Base-by-base conservation (phyloP, 108 stramenopile genomes). In the Mediolabrus comicus region DNA sequence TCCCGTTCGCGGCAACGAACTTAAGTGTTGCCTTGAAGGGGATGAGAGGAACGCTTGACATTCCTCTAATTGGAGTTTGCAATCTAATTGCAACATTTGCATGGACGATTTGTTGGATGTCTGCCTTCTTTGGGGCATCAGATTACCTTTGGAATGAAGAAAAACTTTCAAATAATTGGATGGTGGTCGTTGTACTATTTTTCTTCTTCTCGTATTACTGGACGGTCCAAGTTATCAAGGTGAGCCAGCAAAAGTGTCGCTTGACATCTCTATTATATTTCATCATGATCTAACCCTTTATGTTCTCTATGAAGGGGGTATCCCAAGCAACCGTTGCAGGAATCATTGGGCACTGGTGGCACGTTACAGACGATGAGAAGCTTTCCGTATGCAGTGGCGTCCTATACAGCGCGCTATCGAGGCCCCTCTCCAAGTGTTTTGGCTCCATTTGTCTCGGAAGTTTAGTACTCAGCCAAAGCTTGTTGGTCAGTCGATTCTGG, bases 331-430 rank as follows among this genome's bases (percentile, higher is more conserved):
- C 87, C 10, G 83, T 88, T 17, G 86, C 89, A 3, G 90, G 87
- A 4, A 88, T 95, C 12, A 87, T 94, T 62, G 92, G 83, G 0
- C 83, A 89, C 16, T 97, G 96, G 96, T 95, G 92, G 74, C 80
- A 76, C 46, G 65, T 72, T 27, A 53, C 84, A 14, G 76, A 82
- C 34, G 77, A 82, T 9, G 86, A 78, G 0, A 39, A 29, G 5
- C 46, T 79, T 19, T 80, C 82, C 30, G 80, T 87, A 59, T 86
- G 83, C 25, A 52, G 71, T 27, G 83, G 76, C 9, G 79, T 83
- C 6, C 56, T 79, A 16, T 49, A 51, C 14, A 59, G 57, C n/a
- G 80, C 84, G 22, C 34, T 95, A 2, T 63, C 69, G 39, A 71
- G 84, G 26, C 72, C 74, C 59, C 33, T 82, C 10, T 81, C 86